Conservation (phyloP, 768 basidiomycete genomes). For the Vararia minispora region DNA sequence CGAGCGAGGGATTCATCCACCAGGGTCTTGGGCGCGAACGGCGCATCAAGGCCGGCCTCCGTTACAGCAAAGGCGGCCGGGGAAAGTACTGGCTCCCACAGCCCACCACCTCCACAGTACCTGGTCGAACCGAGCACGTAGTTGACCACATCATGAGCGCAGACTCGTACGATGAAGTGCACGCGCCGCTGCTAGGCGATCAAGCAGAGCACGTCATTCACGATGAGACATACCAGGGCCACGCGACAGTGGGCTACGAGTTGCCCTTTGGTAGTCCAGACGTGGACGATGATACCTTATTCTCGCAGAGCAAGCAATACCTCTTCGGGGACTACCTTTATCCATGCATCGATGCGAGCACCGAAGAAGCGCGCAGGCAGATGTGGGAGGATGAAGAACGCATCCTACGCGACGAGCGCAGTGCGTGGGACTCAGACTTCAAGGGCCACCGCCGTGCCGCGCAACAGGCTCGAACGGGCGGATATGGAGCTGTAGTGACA, state of each 20-base stretch:
- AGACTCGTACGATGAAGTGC: slow-evolving; percentile 43
- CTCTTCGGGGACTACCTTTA: slow-evolving; percentile 90
- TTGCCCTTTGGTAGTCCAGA: slow-evolving; percentile 62
- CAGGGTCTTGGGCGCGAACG: slow-evolving; percentile 78
- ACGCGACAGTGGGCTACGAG: slow-evolving; percentile 35
- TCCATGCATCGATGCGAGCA: slow-evolving; percentile 80
- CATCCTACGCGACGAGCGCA: slow-evolving; percentile 63
- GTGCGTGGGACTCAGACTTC: slow-evolving; percentile 60
- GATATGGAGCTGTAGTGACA: slow-evolving; percentile 43
- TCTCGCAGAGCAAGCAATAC: slow-evolving; percentile 61
- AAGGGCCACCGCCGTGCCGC: slow-evolving; percentile 29
- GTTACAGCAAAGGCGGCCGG: slow-evolving; percentile 86
- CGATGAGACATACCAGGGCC: slow-evolving; percentile 42
- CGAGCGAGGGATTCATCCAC: slow-evolving; percentile 88
- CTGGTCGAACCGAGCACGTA: slow-evolving; percentile 29
- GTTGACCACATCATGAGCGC: slow-evolving; percentile 32
- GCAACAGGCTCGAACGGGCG: slow-evolving; percentile 22
- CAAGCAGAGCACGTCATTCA: slow-evolving; percentile 60
- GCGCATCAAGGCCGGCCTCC: slow-evolving; percentile 82
- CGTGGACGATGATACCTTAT: slow-evolving; percentile 66
- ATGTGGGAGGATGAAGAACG: slow-evolving; percentile 86
- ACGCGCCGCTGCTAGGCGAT: slow-evolving; percentile 60
- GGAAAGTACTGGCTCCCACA: slow-evolving; percentile 95
- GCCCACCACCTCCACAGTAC: slow-evolving; percentile 30
- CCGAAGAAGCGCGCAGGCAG: slow-evolving; percentile 48